Percentiles rank a stretch among this genome's conserved stretches.
These are phyloP conservation scores for Casuarina cunninghamiana DNA, from an alignment of 306 rosid species.

Conservation along the genomic window DNA sequence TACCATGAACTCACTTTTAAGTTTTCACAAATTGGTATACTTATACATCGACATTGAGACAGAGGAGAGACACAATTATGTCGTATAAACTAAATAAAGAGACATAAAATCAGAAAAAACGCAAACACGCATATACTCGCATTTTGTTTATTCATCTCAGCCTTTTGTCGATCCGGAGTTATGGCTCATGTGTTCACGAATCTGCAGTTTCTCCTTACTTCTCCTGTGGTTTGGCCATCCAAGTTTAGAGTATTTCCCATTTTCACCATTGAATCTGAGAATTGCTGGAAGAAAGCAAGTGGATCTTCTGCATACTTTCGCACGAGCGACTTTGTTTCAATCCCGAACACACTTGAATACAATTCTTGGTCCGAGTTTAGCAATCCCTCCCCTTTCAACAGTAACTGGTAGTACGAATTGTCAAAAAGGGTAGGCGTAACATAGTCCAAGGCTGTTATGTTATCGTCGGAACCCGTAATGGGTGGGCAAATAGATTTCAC, in stretches of 20 bases:
- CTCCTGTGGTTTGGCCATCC: slow-evolving; percentile 63
- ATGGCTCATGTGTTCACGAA: slow-evolving; percentile 67
- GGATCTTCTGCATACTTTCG: slow-evolving; percentile 68
- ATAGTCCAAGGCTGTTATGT: slow-evolving; percentile 73
- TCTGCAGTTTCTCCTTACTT: slow-evolving; percentile 86
- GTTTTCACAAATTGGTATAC: background rate
- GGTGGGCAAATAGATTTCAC: slow-evolving; percentile 66
- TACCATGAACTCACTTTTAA: no score
- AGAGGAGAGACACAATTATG: background rate
- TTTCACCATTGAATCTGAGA: slow-evolving; percentile 84
- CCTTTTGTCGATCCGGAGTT: background rate
- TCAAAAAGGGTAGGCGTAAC: slow-evolving; percentile 81
- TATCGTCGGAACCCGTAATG: slow-evolving; percentile 45
- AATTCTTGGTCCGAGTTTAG: slow-evolving; percentile 77
- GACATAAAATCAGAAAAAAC: background rate
- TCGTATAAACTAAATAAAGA: background rate
- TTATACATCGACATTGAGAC: background rate
- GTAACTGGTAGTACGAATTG: slow-evolving; percentile 72
- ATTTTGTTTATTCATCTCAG: background rate
- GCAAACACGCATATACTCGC: background rate
- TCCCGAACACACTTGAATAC: slow-evolving; percentile 67
- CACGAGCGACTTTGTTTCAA: slow-evolving; percentile 64
- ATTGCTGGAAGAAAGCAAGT: slow-evolving; percentile 76
- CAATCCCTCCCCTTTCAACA: slow-evolving; percentile 69
- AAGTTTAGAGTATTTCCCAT: slow-evolving; percentile 72